Percentiles rank a stretch among this genome's conserved stretches.
phyloP scores from a whole-genome alignment of 1,284 basidiomycete genomes.

The Marasmius sp. region DNA sequence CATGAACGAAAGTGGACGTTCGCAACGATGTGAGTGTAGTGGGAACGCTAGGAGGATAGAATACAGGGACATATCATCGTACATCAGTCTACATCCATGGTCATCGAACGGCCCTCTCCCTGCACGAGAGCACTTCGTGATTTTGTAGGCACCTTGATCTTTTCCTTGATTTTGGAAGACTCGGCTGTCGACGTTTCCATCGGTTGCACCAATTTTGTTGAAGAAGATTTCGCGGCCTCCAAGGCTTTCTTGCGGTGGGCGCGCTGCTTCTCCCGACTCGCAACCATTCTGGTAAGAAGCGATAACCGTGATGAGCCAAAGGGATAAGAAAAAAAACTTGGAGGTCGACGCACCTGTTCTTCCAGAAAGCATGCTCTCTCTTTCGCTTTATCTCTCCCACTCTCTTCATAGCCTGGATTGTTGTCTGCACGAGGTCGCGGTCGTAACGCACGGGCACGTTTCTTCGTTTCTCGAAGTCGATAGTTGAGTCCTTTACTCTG shows the following conservation, averaged over 20 bases:
- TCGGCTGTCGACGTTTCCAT: slow-evolving; percentile 44
- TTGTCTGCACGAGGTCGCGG: slow-evolving; percentile 90
- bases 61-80: too few relatives aligned
- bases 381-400: slow-evolving; percentile 90
- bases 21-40: too few relatives aligned
- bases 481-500: slow-evolving; percentile 83
- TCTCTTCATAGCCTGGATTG: slow-evolving; percentile 97
- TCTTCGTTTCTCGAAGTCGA: slow-evolving; percentile 99
- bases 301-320: not conserved
- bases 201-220: slow-evolving; percentile 75
- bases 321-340: not conserved
- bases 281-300: slow-evolving; percentile 67
- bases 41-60: too few relatives aligned
- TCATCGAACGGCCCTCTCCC: slow-evolving; percentile 78
- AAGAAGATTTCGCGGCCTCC: slow-evolving; percentile 55
- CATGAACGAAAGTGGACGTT: too few relatives aligned
- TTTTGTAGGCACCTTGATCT: slow-evolving; percentile 77
- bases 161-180: slow-evolving; percentile 62
- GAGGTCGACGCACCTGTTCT: slow-evolving; percentile 66
- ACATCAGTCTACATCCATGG: slow-evolving; percentile 74
- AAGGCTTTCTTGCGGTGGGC: slow-evolving; percentile 67
- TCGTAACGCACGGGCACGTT: slow-evolving; percentile 98
- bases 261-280: slow-evolving; percentile 69
- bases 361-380: slow-evolving; percentile 97
- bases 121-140: slow-evolving; percentile 71